Evolutionary conservation across 78 protist species (phyloP).

Genomic region (Dictyostelium purpureum): DNA sequence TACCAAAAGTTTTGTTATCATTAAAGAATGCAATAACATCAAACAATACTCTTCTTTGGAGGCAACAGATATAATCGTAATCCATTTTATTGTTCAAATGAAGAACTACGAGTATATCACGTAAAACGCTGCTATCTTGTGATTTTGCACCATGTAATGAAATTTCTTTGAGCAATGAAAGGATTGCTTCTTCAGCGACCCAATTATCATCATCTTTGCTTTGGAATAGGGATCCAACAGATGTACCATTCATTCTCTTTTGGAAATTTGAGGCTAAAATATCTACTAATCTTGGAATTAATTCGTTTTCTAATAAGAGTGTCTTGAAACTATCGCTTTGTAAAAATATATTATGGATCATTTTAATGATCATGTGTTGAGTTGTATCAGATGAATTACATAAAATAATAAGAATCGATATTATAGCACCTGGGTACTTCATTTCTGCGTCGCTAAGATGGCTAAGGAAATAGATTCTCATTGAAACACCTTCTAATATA

Average conservation of each 20-base stretch:
- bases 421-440: conserved; percentile 38
- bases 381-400: neutral
- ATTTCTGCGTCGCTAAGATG: conserved; percentile 1
- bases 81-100: conserved; percentile 58
- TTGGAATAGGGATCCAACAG: neutral
- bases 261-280: conserved; percentile 30
- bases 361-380: conserved; percentile 64
- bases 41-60: conserved; percentile 33
- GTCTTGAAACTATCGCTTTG: conserved; percentile 42
- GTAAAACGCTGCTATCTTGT: conserved; percentile 22
- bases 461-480: conserved; percentile 24
- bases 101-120: conserved; percentile 47
- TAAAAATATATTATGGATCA: conserved; percentile 61
- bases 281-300: conserved; percentile 48
- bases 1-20: conserved; percentile 44
- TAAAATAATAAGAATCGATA: conserved; percentile 19
- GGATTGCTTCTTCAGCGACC: conserved; percentile 58
- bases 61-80: conserved; percentile 54
- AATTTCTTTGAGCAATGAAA: conserved; percentile 43
- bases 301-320: conserved; percentile 32
- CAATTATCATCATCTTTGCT: conserved; percentile 46
- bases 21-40: conserved; percentile 69
- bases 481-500: conserved; percentile 7
- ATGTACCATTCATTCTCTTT: neutral
- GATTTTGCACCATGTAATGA: conserved; percentile 49